These are phyloP conservation scores for Hyaloperonospora brassicae DNA, from an alignment of 352 stramenopile genomes.

Conservation along the genomic window DNA sequence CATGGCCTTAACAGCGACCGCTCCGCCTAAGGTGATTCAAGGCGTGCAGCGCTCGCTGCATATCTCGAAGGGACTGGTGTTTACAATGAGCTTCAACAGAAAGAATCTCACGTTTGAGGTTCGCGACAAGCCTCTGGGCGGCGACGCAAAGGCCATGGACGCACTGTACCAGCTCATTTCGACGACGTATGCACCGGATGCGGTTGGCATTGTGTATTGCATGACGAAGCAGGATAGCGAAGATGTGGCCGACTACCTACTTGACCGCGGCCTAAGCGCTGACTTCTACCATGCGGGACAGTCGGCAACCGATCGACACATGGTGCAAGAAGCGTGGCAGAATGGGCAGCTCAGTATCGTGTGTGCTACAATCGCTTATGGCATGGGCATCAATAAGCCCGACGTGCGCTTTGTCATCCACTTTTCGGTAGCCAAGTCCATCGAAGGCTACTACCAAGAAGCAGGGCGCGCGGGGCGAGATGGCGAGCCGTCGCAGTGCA, in stretches of 20 bases:
- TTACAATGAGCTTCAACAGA: slow-evolving; percentile 89
- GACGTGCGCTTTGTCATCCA: no score
- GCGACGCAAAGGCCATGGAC: slow-evolving; percentile 44
- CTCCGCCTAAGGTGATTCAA: slow-evolving; percentile 73
- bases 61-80: slow-evolving; percentile 54
- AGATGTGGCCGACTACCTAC: slow-evolving; percentile 86
- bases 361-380: slow-evolving; percentile 53
- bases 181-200: slow-evolving; percentile 35
- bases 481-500: slow-evolving; percentile 86
- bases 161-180: slow-evolving; percentile 45
- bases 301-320: slow-evolving; percentile 63
- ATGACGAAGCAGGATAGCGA: slow-evolving; percentile 91
- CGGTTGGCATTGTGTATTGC: slow-evolving; percentile 91
- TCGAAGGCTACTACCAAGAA: no score
- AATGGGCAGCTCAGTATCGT: slow-evolving; percentile 83
- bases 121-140: slow-evolving; percentile 45
- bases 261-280: slow-evolving; percentile 76
- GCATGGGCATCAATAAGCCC: no score
- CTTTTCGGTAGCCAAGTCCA: no score
- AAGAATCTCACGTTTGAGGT: slow-evolving; percentile 91
- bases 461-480: slow-evolving; percentile 74
- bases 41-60: slow-evolving; percentile 68
- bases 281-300: slow-evolving; percentile 89
- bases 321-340: slow-evolving; percentile 74
- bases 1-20: slow-evolving; percentile 89